Percentiles rank a stretch among this genome's conserved stretches.
These are phyloP conservation scores for Piromyces finnis DNA, from an alignment of 192 early-diverging fungal species.

Conservation along the genomic window DNA sequence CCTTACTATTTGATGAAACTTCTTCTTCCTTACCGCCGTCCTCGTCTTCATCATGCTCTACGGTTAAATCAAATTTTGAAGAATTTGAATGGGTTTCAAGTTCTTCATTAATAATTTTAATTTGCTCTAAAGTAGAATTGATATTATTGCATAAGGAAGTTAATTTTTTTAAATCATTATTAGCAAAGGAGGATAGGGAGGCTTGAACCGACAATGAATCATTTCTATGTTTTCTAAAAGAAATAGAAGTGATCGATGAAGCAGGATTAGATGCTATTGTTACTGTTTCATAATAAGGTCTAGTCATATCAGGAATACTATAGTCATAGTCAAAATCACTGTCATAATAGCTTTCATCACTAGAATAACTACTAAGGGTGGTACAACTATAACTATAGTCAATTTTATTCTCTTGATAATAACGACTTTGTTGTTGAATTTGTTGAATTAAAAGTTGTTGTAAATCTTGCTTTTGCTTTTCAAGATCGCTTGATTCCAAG, in stretches of 20 bases:
- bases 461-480: not conserved
- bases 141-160: not conserved
- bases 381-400: not conserved
- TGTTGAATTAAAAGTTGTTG: not conserved
- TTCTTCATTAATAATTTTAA: not conserved
- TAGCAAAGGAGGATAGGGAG: not conserved
- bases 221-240: not conserved
- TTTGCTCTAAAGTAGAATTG: not conserved
- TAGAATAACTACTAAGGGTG: not conserved
- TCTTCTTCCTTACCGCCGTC: too few relatives aligned
- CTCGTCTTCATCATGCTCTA: too few relatives aligned
- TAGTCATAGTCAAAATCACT: not conserved
- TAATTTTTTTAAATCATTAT: not conserved
- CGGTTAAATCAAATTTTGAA: not conserved
- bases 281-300: not conserved
- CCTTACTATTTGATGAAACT: too few relatives aligned
- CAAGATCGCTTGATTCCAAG: not conserved
- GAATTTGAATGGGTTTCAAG: not conserved
- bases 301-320: not conserved
- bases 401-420: not conserved
- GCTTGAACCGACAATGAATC: not conserved
- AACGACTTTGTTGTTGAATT: not conserved
- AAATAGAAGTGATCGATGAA: not conserved
- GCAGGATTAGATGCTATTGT: not conserved
- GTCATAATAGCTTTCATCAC: not conserved